These are phyloP conservation scores for Blepharisma stoltei DNA, from an alignment of 73 alveolate species.

Conservation along the genomic window DNA sequence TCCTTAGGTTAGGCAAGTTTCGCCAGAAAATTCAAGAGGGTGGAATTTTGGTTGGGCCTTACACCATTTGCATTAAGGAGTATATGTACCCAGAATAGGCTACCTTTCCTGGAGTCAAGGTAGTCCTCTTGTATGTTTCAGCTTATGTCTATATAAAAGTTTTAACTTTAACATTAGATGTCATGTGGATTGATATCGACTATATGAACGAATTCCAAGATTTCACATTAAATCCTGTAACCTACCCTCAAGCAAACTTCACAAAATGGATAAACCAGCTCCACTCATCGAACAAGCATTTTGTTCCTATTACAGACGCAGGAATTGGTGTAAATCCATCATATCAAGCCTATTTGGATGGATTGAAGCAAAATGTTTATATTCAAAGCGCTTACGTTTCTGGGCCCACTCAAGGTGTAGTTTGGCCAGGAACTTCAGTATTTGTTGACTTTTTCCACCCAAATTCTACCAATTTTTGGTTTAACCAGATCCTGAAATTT, in stretches of 20 bases:
- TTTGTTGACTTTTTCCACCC: slow-evolving; percentile 81
- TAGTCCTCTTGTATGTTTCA: too few relatives aligned
- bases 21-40: too few relatives aligned
- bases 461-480: slow-evolving; percentile 78
- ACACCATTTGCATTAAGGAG: too few relatives aligned
- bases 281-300: slow-evolving; percentile 59
- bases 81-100: too few relatives aligned
- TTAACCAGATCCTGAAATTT: slow-evolving; percentile 28
- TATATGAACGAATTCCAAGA: slow-evolving; percentile 80
- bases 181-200: slow-evolving; percentile 95
- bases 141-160: too few relatives aligned
- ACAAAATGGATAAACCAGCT: slow-evolving; percentile 50
- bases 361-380: slow-evolving; percentile 29
- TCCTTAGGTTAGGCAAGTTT: too few relatives aligned
- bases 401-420: slow-evolving; percentile 61
- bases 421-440: slow-evolving; percentile 88
- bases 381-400: slow-evolving; percentile 29
- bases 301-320: slow-evolving; percentile 83
- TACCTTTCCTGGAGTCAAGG: too few relatives aligned
- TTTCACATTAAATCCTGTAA: slow-evolving; percentile 48
- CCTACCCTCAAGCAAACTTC: slow-evolving; percentile 49
- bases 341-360: slow-evolving; percentile 35
- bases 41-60: too few relatives aligned
- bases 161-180: too few relatives aligned
- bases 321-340: slow-evolving; percentile 67